A percentile compares a stretch with the other conserved stretches of the same genome.
Evolutionary conservation across 73 alveolate species (phyloP).

Genomic region (Chromera velia): DNA sequence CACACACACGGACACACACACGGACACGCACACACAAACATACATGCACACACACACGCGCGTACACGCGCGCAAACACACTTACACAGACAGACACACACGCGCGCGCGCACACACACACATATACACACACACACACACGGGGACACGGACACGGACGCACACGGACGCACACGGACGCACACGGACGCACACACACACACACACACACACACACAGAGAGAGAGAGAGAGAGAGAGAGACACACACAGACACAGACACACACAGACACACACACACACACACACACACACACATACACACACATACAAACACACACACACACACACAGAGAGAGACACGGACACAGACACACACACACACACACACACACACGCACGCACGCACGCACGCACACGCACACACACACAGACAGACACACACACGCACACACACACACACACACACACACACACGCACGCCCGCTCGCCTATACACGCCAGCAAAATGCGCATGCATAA

Average conservation of each 20-base stretch:
- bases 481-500: too few species aligned
- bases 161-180: too few species aligned
- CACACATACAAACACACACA: too few species aligned
- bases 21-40: not conserved
- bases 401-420: slow-evolving; percentile 1
- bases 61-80: not conserved
- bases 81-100: not conserved
- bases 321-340: too few species aligned
- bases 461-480: too few species aligned
- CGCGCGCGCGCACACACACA: not conserved
- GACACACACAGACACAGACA: too few species aligned
- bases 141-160: too few species aligned
- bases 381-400: slow-evolving; percentile 1
- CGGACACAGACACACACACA: too few species aligned
- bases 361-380: not conserved
- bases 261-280: not conserved
- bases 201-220: not conserved
- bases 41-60: too few species aligned
- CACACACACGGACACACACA: not conserved
- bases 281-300: slow-evolving; percentile 2
- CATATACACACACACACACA: not conserved
- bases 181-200: too few species aligned
- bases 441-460: too few species aligned
- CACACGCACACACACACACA: not conserved
- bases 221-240: not conserved